Conservation (phyloP, 495 filamentous ascomycete genomes). For the Hyaloscypha variabilis region DNA sequence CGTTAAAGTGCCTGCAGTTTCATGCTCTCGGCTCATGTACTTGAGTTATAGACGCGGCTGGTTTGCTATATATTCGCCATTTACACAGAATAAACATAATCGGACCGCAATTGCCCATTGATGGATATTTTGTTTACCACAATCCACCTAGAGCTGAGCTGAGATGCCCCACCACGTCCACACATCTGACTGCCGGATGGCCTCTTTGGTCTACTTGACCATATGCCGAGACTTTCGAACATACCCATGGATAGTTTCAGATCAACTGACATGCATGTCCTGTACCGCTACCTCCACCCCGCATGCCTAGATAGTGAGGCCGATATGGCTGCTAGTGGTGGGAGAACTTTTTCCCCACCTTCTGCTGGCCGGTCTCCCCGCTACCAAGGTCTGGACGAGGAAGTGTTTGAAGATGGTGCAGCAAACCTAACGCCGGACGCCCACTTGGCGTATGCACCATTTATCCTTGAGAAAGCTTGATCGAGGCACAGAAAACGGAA, state of each 20-base stretch:
- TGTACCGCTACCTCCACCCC: neutral
- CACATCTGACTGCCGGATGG: slow-evolving; percentile 5
- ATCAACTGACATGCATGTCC: slow-evolving; percentile 26
- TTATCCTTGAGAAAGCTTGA: neutral
- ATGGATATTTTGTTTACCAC: neutral
- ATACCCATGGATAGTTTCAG: neutral
- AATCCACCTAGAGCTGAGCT: neutral
- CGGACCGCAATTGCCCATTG: too few relatives aligned
- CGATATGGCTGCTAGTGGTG: neutral
- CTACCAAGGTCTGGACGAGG: slow-evolving; percentile 1
- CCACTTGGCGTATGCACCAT: neutral
- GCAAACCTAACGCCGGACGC: neutral
- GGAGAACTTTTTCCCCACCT: neutral
- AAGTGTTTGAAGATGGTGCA: neutral
- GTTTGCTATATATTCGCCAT: too few relatives aligned
- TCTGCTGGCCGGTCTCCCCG: neutral
- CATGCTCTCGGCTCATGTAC: too few relatives aligned
- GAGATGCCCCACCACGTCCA: neutral
- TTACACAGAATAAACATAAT: too few relatives aligned
- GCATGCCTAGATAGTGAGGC: neutral
- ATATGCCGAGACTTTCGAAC: neutral
- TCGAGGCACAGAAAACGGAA: neutral
- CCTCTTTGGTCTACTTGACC: neutral
- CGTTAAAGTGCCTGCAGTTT: too few relatives aligned
- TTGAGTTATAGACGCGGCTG: too few relatives aligned